Evolutionary conservation across 164 flowering plant genomes (phyloP).

Genomic region (Piper betle): DNA sequence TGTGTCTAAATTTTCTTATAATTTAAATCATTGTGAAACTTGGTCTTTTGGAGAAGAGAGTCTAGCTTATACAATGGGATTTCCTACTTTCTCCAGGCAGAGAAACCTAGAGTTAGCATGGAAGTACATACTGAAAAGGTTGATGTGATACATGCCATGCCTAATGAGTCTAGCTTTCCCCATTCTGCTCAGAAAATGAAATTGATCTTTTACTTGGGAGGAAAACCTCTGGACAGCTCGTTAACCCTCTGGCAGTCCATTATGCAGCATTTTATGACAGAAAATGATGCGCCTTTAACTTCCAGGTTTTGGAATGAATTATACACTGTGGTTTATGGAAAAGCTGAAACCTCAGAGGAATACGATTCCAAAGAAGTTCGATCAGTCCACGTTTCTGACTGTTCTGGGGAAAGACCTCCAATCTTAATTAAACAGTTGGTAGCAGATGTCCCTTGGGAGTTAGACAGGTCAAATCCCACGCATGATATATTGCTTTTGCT

Average conservation of each 20-base stretch:
- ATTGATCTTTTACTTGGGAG: constrained; percentile 48
- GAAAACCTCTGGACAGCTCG: constrained; percentile 31
- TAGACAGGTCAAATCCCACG: constrained; percentile 43
- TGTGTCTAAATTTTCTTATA: neutral
- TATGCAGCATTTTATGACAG: constrained; percentile 35
- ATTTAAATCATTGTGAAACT: neutral
- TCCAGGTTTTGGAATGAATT: constrained; percentile 49
- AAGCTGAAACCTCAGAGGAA: constrained; percentile 14
- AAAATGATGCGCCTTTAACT: constrained; percentile 20
- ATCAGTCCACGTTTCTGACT: constrained; percentile 10
- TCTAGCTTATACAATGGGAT: neutral
- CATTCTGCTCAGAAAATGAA: constrained; percentile 10
- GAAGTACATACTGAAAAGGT: neutral
- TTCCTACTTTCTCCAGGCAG: neutral
- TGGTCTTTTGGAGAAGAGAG: neutral
- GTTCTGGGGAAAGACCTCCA: constrained; percentile 17
- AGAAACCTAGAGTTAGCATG: neutral
- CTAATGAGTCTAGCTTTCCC: neutral
- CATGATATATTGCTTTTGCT: constrained; percentile 57
- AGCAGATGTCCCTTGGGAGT: constrained; percentile 27
- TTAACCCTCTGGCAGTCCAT: constrained; percentile 68
- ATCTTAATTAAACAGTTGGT: constrained; percentile 29
- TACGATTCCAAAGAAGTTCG: constrained; percentile 9
- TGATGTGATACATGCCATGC: constrained; percentile 1
- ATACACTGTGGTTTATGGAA: constrained; percentile 46